A percentile compares a stretch with the other conserved stretches of the same genome.
These are phyloP conservation scores for Suillus fuscotomentosus DNA, from an alignment of 768 basidiomycete species.

Conservation along the genomic window DNA sequence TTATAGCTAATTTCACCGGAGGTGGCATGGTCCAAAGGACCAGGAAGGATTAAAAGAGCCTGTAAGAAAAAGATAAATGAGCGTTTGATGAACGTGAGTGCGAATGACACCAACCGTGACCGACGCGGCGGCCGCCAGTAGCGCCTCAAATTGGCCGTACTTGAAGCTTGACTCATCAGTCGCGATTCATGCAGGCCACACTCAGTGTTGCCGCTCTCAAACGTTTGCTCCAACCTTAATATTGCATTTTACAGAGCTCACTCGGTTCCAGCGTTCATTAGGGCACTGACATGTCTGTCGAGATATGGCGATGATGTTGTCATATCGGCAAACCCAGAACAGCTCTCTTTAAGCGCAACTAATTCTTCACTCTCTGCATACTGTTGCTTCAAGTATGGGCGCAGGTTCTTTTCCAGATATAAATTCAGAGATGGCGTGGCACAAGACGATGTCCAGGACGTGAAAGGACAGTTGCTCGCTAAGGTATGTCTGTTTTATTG, in stretches of 20 bases:
- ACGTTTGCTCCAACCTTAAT: constrained; percentile 29
- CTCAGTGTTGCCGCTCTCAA: constrained; percentile 57
- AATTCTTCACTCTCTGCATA: constrained; percentile 84
- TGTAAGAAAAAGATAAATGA: background rate
- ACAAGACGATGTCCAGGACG: constrained; percentile 38
- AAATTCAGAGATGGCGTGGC: constrained; percentile 31
- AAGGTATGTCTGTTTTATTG: constrained; percentile 46
- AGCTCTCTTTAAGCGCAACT: constrained; percentile 65
- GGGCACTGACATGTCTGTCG: constrained; percentile 72
- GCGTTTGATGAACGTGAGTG: background rate
- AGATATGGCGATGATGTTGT: constrained; percentile 81
- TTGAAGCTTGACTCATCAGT: background rate
- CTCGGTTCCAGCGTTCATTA: constrained; percentile 60
- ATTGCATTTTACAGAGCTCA: constrained; percentile 19
- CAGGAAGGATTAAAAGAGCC: background rate
- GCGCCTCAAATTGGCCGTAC: background rate
- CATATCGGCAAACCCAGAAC: constrained; percentile 60
- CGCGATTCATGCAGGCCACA: constrained; percentile 59
- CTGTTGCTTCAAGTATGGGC: constrained; percentile 70
- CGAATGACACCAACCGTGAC: background rate
- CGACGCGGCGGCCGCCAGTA: background rate
- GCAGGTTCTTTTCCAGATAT: constrained; percentile 71
- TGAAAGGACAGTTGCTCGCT: constrained; percentile 66
- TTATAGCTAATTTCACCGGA: constrained; percentile 78
- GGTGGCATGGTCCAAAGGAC: constrained; percentile 10